These are phyloP conservation scores for Botrytis byssoidea DNA, from an alignment of 2,329 filamentous ascomycete genomes.

Conservation along the genomic window DNA sequence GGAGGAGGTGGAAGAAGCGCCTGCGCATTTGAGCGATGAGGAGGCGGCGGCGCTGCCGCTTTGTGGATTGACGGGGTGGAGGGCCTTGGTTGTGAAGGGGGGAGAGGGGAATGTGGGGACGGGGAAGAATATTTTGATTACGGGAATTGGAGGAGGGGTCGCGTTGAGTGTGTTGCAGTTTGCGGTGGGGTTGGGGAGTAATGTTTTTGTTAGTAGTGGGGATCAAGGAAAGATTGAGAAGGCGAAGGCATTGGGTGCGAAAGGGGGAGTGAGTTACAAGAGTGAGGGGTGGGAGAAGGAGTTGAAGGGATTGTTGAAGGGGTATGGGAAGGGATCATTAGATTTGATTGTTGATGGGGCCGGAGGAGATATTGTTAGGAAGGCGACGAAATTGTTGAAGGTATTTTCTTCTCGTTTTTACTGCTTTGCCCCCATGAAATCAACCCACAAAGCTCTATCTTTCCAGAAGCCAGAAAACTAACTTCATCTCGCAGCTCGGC, in stretches of 20 bases:
- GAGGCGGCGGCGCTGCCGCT: conserved; percentile 80
- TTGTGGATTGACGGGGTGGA: conserved; percentile 78
- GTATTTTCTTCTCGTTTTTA: conserved; percentile 36
- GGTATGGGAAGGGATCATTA: conserved; percentile 60
- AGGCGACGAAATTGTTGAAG: conserved; percentile 67
- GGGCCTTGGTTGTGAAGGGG: conserved; percentile 78
- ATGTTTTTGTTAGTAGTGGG: conserved; percentile 48
- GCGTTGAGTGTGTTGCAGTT: conserved; percentile 81
- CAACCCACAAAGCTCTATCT: neutral
- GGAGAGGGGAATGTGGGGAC: conserved; percentile 54
- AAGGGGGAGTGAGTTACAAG: conserved; percentile 80
- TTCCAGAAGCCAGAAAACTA: neutral
- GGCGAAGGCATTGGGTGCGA: conserved; percentile 70
- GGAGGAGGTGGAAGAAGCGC: conserved; percentile 72
- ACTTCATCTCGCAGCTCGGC: conserved; percentile 51
- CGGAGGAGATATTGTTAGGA: conserved; percentile 77
- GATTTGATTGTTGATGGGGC: conserved; percentile 91
- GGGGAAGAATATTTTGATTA: conserved; percentile 77
- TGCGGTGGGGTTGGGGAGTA: conserved; percentile 63
- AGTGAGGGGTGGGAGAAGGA: conserved; percentile 78
- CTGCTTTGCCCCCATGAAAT: neutral
- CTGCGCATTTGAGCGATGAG: conserved; percentile 65
- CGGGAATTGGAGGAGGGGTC: conserved; percentile 90
- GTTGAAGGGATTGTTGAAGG: conserved; percentile 60
- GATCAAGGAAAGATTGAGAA: conserved; percentile 67